A percentile compares a stretch with the other conserved stretches of the same genome.
Evolutionary conservation across 2,329 filamentous ascomycete genomes (phyloP).

Genomic region (Proliferodiscus dingleyae): DNA sequence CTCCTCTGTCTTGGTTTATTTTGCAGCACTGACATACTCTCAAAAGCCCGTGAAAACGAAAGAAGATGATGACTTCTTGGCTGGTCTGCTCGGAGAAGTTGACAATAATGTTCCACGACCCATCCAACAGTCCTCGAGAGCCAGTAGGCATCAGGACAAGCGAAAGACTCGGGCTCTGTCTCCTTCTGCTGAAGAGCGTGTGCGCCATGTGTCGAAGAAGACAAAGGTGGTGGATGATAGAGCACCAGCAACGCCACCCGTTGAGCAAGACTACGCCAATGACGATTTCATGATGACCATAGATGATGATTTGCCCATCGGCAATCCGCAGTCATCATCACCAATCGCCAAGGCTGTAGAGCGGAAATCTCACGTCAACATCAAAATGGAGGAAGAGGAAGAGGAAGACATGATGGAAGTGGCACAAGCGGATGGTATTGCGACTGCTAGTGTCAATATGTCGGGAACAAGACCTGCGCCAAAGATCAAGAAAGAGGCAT

Average conservation of each 20-base stretch:
- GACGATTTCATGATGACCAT: constrained; percentile 49
- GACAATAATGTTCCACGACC: constrained; percentile 66
- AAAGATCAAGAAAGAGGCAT: constrained; percentile 60
- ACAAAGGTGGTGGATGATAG: constrained; percentile 48
- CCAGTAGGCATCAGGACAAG: constrained; percentile 68
- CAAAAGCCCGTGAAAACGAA: constrained; percentile 70
- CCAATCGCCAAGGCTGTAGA: constrained; percentile 75
- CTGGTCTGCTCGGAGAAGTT: constrained; percentile 78
- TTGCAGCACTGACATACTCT: constrained; percentile 21
- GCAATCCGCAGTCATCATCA: constrained; percentile 80
- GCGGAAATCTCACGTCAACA: constrained; percentile 56
- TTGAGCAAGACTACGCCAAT: constrained; percentile 48
- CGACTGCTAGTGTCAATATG: constrained; percentile 73
- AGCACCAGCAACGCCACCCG: constrained; percentile 42
- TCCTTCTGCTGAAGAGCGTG: constrained; percentile 54
- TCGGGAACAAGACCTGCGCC: constrained; percentile 73
- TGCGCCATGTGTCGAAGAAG: constrained; percentile 51
- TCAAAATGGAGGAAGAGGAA: constrained; percentile 62
- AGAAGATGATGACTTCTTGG: constrained; percentile 85
- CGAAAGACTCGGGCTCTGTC: constrained; percentile 78
- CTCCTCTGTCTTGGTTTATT: constrained; percentile 9
- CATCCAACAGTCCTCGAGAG: constrained; percentile 58
- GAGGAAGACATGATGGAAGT: constrained; percentile 86
- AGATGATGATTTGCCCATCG: constrained; percentile 73
- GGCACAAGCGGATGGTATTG: constrained; percentile 67